These are phyloP conservation scores for Spergularia marina DNA, from an alignment of 148 eudicot species.

Conservation along the genomic window DNA sequence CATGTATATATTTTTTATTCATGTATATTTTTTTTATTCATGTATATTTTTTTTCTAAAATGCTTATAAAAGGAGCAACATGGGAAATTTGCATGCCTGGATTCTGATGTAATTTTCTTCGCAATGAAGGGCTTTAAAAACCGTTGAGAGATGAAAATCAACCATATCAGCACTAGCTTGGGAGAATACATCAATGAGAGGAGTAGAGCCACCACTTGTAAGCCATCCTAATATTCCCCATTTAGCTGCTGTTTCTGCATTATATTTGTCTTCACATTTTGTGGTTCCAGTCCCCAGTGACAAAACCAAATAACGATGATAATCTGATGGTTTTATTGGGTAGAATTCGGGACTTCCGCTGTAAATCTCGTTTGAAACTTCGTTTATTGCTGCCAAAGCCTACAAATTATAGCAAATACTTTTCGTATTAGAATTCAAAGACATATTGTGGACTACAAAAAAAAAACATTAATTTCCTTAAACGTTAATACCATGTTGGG, in stretches of 20 bases:
- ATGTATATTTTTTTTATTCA: no score
- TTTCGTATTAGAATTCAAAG: no score
- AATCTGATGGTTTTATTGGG: conserved; percentile 32
- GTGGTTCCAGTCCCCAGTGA: conserved; percentile 41
- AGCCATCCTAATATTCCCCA: conserved; percentile 47
- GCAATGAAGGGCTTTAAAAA: conserved; percentile 35
- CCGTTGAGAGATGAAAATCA: conserved; percentile 35
- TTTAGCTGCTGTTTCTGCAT: conserved; percentile 27
- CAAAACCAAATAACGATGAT: conserved; percentile 31
- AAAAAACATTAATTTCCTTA: no score
- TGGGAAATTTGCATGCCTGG: conserved; percentile 23
- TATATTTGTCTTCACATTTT: conserved; percentile 27
- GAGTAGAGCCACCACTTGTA: conserved; percentile 24
- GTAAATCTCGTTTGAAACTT: conserved; percentile 39
- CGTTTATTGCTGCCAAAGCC: conserved; percentile 38
- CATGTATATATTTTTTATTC: no score
- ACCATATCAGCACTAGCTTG: conserved; percentile 49
- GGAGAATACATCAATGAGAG: conserved; percentile 36
- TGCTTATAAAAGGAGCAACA: no score
- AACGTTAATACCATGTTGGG: no score
- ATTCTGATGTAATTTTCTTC: conserved; percentile 44
- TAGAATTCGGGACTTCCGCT: conserved; percentile 31
- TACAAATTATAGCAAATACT: background rate
- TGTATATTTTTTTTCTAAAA: no score
- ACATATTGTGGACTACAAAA: no score